Evolutionary conservation across 1,284 basidiomycete genomes (phyloP).

Genomic region (Thelephora terrestris): DNA sequence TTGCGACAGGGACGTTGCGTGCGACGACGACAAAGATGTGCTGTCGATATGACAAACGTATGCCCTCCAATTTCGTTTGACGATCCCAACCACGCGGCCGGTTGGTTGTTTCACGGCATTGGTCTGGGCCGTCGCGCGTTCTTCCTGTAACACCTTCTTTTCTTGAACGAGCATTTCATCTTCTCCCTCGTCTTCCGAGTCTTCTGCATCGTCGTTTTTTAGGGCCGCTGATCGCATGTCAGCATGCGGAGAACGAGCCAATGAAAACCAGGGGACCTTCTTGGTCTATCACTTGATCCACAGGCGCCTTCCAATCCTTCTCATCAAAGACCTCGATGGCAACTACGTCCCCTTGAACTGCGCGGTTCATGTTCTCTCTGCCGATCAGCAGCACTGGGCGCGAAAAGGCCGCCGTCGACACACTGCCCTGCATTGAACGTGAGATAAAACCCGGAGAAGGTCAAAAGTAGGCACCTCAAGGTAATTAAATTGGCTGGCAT

Average conservation of each 20-base stretch:
- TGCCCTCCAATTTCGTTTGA: slow-evolving; percentile 95
- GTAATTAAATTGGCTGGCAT: slow-evolving; percentile 94
- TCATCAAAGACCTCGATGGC: slow-evolving; percentile 85
- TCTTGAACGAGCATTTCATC: slow-evolving; percentile 43
- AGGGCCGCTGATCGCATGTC: slow-evolving; percentile 49
- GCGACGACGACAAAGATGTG: slow-evolving; percentile 74
- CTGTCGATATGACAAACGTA: slow-evolving; percentile 96
- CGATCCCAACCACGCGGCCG: slow-evolving; percentile 83
- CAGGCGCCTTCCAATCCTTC: slow-evolving; percentile 87
- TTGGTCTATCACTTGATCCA: slow-evolving; percentile 90
- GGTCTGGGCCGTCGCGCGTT: slow-evolving; percentile 27
- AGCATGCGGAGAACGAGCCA: slow-evolving; percentile 1
- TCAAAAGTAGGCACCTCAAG: slow-evolving; percentile 53
- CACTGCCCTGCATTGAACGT: slow-evolving; percentile 56
- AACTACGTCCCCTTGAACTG: slow-evolving; percentile 90
- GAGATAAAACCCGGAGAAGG: not conserved
- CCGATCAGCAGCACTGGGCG: slow-evolving; percentile 85
- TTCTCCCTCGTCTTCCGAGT: slow-evolving; percentile 47
- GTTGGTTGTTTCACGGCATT: slow-evolving; percentile 72
- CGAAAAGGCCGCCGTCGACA: slow-evolving; percentile 61
- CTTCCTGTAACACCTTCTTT: slow-evolving; percentile 33
- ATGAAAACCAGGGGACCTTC: slow-evolving; percentile 45
- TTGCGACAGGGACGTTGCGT: slow-evolving; percentile 72
- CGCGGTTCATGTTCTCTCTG: slow-evolving; percentile 90
- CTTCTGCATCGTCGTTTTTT: slow-evolving; percentile 85